Conservation (phyloP, 768 basidiomycete genomes). For the Cystofilobasidium bisporidii region DNA sequence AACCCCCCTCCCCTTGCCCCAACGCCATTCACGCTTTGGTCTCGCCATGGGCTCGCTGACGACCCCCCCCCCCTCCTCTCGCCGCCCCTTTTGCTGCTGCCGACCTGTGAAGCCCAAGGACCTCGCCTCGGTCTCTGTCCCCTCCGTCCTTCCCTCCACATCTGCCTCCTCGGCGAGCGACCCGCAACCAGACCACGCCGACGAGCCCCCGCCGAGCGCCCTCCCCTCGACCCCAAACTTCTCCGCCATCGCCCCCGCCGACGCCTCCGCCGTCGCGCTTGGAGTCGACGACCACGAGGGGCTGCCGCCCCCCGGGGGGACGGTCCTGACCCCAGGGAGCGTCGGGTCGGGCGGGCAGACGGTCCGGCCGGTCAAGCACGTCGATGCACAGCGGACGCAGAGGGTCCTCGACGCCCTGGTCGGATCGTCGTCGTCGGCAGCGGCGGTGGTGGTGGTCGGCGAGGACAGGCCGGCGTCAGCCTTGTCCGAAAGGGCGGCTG, state of each 20-base stretch:
- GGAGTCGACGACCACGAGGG: neutral
- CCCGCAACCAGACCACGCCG: neutral
- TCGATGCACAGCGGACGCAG: constrained; percentile 78
- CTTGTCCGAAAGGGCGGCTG: too few species aligned
- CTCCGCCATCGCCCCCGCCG: neutral
- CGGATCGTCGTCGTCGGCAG: constrained; percentile 43
- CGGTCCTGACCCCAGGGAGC: too few species aligned
- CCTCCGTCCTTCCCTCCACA: neutral
- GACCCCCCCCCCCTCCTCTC: neutral
- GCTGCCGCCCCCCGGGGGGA: too few species aligned
- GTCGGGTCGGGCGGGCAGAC: constrained; percentile 53
- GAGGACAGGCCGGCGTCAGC: too few species aligned
- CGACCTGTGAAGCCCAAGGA: neutral
- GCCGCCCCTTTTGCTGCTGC: neutral
- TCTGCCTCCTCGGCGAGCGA: neutral
- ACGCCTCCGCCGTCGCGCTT: constrained; percentile 30
- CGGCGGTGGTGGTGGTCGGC: too few species aligned
- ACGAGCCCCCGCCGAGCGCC: neutral
- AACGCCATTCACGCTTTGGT: too few species aligned
- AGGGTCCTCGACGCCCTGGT: constrained; percentile 70
- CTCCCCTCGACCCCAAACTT: neutral
- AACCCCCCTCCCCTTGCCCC: too few species aligned
- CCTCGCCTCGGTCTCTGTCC: neutral
- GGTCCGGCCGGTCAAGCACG: constrained; percentile 84
- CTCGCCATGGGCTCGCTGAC: too few species aligned